These are phyloP conservation scores for Trichosporon sp. DNA, from an alignment of 1,284 basidiomycete species.

Conservation along the genomic window DNA sequence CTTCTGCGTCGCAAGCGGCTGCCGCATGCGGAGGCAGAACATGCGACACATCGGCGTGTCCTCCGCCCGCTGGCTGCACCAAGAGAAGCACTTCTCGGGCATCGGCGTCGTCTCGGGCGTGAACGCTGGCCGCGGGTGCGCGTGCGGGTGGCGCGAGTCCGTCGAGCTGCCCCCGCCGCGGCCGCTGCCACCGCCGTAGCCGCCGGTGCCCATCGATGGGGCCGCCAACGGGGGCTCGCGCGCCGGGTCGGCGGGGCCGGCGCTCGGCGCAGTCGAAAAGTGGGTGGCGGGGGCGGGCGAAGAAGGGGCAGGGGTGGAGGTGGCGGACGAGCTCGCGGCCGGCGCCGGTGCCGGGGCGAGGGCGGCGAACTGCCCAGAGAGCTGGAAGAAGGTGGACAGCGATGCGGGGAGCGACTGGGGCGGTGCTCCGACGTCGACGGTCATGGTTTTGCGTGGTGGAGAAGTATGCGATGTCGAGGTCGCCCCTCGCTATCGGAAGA, in stretches of 20 bases:
- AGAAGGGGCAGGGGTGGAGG: not conserved
- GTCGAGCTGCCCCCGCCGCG: not conserved
- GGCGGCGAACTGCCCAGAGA: not conserved
- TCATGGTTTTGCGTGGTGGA: not conserved
- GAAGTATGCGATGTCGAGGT: not conserved
- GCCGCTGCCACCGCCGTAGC: not conserved
- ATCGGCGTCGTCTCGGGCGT: conserved; percentile 11
- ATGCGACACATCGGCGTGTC: conserved; percentile 36
- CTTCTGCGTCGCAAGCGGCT: conserved; percentile 18
- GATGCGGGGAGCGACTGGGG: not conserved
- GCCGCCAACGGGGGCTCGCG: not conserved
- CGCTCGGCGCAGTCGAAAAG: not conserved
- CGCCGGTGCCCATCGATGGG: not conserved
- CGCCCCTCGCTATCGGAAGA: not conserved
- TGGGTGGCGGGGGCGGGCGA: not conserved
- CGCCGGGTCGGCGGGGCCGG: not conserved
- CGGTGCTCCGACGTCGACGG: not conserved
- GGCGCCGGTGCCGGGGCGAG: not conserved
- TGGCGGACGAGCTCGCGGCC: not conserved
- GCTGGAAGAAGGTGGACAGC: not conserved
- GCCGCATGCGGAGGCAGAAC: conserved; percentile 37
- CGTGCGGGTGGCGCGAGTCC: too few species aligned
- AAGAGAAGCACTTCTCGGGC: conserved; percentile 43
- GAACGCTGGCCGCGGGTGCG: not conserved
- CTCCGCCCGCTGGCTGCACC: conserved; percentile 36